A percentile compares a stretch with the other conserved stretches of the same genome.
Conservation (phyloP, 2,329 filamentous ascomycete genomes). For the Colletotrichum scovillei region DNA sequence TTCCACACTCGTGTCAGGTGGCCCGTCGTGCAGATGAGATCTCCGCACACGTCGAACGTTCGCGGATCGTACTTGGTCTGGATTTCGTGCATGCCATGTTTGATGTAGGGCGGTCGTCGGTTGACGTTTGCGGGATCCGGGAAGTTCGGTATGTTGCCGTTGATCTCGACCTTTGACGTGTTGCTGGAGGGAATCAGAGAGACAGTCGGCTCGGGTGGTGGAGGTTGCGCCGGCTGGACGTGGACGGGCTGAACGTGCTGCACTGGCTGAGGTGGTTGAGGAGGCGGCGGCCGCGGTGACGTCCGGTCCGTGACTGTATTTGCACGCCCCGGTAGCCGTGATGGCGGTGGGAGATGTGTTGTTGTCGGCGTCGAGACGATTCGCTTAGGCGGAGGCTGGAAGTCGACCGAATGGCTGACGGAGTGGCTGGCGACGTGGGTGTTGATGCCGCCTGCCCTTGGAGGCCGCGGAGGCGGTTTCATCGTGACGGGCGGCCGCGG, state of each 20-base stretch:
- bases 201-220: conserved; percentile 54
- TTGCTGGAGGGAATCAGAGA: conserved; percentile 29
- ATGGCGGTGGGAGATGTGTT: conserved; percentile 35
- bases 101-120: conserved; percentile 81
- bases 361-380: conserved; percentile 37
- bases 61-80: conserved; percentile 87
- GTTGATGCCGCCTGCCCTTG: conserved; percentile 47
- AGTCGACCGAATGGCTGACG: conserved; percentile 29
- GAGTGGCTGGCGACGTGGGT: conserved; percentile 41
- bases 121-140: conserved; percentile 89
- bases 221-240: conserved; percentile 20
- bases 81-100: conserved; percentile 80
- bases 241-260: conserved; percentile 13
- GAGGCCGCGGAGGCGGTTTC: conserved; percentile 58
- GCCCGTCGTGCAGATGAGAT: conserved; percentile 87
- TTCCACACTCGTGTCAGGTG: conserved; percentile 92
- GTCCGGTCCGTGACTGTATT: conserved; percentile 56
- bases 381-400: conserved; percentile 41
- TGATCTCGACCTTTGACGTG: conserved; percentile 61
- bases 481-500: conserved; percentile 42
- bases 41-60: conserved; percentile 87
- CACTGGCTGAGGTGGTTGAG: conserved; percentile 19
- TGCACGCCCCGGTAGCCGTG: conserved; percentile 44
- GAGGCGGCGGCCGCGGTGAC: conserved; percentile 40
- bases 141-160: conserved; percentile 56